Base-by-base conservation (phyloP, 202 grass and related monocot genomes). In the Carex sylvatica region DNA sequence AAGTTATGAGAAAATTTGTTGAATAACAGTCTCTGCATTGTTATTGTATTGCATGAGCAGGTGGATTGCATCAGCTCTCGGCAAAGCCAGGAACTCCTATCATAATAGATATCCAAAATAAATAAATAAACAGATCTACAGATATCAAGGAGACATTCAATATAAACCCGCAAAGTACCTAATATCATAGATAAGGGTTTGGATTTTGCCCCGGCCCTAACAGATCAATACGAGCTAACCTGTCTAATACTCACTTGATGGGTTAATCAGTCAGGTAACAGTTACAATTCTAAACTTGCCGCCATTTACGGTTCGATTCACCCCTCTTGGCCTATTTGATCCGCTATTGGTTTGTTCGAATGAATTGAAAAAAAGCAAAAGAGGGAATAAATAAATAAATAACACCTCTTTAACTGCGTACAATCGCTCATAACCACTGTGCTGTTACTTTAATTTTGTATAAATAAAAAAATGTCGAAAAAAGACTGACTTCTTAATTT, bases 1-100 rank as follows among this genome's bases (percentile, higher is more conserved):
- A 61, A 12, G 68, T 84, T 99, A 99, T 31, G 87, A 94, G 87
- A 99, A 96, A 12, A 96, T 95, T 30, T 99, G 89, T 85, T 99
- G 93, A 84, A 99, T 99, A 12, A 93, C 96, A 40, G 80, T 61
- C 85, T 99, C 96, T 9, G 96, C 96, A 92, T 95, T 86, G 68
- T 93, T 93, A 35, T 89, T 90, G 63, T 96, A 96, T 76, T 99
- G 96, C 86, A 88, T 84, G 9, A 99, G 92, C 14, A 99, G 88
- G 74, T 99, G 92, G 52, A 99, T 99, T 18, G 95, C 95, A 2
- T 98, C 95, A 5, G 89, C 87, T 84, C 95, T 87, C 9, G 93
- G 91, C 91, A 99, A 84, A 52, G 96, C 93, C 86, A 93, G 85
- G 36, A 95, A 99, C 87, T 99, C 96, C 96, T 99, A 73, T 55